A percentile compares a stretch with the other conserved stretches of the same genome.
Conservation (phyloP, 2,329 filamentous ascomycete species). For the Fusarium graminum region DNA sequence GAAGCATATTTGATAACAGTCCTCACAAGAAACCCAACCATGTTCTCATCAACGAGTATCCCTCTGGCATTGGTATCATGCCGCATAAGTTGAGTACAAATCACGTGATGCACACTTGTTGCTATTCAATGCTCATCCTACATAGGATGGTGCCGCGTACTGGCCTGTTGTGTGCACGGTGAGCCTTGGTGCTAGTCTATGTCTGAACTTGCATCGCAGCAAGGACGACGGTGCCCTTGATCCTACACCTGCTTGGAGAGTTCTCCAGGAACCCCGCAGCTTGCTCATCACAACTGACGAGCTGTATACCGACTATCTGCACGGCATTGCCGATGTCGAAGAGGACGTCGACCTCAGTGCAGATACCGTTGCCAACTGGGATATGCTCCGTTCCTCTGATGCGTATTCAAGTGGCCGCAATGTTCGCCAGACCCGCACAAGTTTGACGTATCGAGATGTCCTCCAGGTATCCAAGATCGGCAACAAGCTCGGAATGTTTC, state of each 20-base stretch:
- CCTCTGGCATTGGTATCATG: conserved; percentile 92
- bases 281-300: conserved; percentile 77
- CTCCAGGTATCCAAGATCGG: conserved; percentile 82
- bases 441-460: conserved; percentile 88
- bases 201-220: conserved; percentile 80
- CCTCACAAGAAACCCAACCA: conserved; percentile 87
- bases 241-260: conserved; percentile 63
- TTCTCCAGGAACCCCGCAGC: conserved; percentile 88
- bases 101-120: conserved; percentile 25
- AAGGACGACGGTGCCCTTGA: conserved; percentile 71
- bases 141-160: conserved; percentile 84
- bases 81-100: conserved; percentile 76
- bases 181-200: conserved; percentile 81
- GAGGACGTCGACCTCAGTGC: conserved; percentile 74
- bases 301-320: conserved; percentile 78
- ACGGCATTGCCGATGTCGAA: conserved; percentile 77
- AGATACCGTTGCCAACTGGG: conserved; percentile 79
- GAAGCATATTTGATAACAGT: conserved; percentile 69
- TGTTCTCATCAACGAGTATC: conserved; percentile 93
- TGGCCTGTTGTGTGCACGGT: conserved; percentile 90
- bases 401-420: conserved; percentile 66
- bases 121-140: conserved; percentile 52
- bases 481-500: conserved; percentile 70
- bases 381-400: conserved; percentile 67
- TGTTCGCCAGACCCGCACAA: conserved; percentile 72